Base-by-base conservation (phyloP, 352 stramenopile species). In the Phytophthora pinifolia region DNA sequence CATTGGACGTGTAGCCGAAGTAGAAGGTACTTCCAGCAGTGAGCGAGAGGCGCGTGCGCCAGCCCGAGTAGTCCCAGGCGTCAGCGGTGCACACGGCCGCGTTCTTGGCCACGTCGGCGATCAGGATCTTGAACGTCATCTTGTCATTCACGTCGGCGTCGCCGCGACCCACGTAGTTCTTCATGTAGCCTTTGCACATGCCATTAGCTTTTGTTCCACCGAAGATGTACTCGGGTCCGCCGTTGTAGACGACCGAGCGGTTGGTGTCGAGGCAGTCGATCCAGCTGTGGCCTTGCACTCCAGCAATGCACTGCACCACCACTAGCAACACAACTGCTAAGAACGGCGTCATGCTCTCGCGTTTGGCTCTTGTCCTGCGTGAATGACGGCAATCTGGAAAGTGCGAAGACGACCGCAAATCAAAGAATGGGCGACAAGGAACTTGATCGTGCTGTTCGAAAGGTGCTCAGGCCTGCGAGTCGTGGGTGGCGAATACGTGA, bases 231-330 rank as follows among this genome's bases (percentile, higher is more conserved):
- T 76, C 59, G 27, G 63, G 63, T 30, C 68, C 73, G 27, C 73
- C 69, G 49, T 84, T 65, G 57, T 87, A 89, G 9, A 89, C 79
- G 9, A 86, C 59, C 0, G 54, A 59, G 58, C 66, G 74, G 48
- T 80, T 59, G 6, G 61, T 80, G 47, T 86, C 81, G 35, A 91
- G 67, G 50, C 81, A 91, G 59, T 91, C 81, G 63, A 89, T 82
- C 79, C 79, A 89, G 42, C 60, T 75, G 48, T 87, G 76, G 7
- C 72, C 72, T 9, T 61, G 45, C 31, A 74, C 59, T 4, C 6
- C 32, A 7, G 22, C 46, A 18, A 62, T 44, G 45, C 13, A 59
- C 27, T 66, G 30, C 45, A 50, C n/a, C 35, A 50, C n/a, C 35
- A 57, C n/a, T n/a, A 67, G 41, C 6, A 54, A 9, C 15, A 44